phyloP scores from a whole-genome alignment of 345 rosid genomes.

The Conringia planisiliqua region DNA sequence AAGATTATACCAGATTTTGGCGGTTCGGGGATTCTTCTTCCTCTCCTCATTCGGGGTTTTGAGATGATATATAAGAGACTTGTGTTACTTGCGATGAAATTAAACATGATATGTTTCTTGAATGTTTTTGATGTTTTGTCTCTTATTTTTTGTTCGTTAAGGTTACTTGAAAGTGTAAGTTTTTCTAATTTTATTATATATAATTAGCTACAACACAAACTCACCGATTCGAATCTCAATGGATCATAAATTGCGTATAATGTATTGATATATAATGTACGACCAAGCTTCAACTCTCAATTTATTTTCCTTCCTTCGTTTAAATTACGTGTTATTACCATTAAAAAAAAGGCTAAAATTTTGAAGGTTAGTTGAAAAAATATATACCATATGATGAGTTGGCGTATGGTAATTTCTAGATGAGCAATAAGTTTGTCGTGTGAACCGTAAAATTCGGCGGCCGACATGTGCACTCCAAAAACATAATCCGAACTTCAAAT shows the following conservation, averaged over 20 bases:
- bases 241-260: not conserved
- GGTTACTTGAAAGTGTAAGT: slow-evolving; percentile 1
- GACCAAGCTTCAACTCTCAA: not conserved
- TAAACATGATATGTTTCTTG: not conserved
- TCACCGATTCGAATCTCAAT: not conserved
- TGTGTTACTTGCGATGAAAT: not conserved
- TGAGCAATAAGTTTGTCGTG: not conserved
- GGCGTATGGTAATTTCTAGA: not conserved
- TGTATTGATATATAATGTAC: not conserved
- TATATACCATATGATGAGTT: not conserved
- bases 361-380: not conserved
- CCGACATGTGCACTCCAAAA: not conserved
- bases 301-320: not conserved
- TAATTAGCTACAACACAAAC: not conserved
- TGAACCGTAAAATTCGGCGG: not conserved
- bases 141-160: not conserved
- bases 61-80: not conserved
- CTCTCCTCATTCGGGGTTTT: slow-evolving; percentile 20
- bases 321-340: not conserved
- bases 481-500: not conserved
- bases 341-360: not conserved
- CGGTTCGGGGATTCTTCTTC: slow-evolving; percentile 33
- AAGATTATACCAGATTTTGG: slow-evolving; percentile 26
- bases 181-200: not conserved
- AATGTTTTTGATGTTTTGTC: not conserved